Evolutionary conservation across 805 yeast species (phyloP).

Genomic region (Scheffersomyces stipitis): DNA sequence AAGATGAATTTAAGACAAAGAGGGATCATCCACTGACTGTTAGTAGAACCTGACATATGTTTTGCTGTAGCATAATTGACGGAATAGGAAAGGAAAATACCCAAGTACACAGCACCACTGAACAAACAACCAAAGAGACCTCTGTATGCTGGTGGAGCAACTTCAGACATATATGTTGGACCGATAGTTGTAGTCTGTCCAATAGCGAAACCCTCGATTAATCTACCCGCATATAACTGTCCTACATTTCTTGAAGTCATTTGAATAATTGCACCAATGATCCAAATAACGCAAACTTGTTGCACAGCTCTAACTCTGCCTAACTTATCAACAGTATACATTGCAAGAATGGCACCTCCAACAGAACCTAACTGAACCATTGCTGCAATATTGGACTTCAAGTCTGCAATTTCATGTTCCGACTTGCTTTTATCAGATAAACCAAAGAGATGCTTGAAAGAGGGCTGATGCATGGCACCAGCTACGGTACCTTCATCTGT

Average conservation of each 20-base stretch:
- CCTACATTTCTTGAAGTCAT: constrained; percentile 45
- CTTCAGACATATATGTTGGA: constrained; percentile 54
- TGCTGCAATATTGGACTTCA: constrained; percentile 53
- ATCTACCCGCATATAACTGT: constrained; percentile 55
- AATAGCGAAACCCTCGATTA: constrained; percentile 54
- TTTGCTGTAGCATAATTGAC: constrained; percentile 23
- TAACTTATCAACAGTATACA: constrained; percentile 47
- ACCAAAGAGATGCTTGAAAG: constrained; percentile 46
- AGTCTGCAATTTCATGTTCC: constrained; percentile 38
- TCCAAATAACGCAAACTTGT: constrained; percentile 33
- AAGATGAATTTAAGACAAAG: constrained; percentile 47
- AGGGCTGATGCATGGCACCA: constrained; percentile 43
- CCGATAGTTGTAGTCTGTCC: constrained; percentile 61
- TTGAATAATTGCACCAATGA: constrained; percentile 48
- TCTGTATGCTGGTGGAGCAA: constrained; percentile 51
- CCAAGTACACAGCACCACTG: constrained; percentile 59
- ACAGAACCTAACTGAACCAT: constrained; percentile 61
- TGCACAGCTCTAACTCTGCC: constrained; percentile 54
- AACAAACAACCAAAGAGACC: constrained; percentile 54
- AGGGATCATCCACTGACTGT: constrained; percentile 55
- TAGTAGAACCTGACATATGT: constrained; percentile 34
- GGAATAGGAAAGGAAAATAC: constrained; percentile 46
- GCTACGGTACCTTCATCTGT: constrained; percentile 55
- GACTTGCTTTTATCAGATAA: constrained; percentile 39
- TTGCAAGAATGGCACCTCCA: constrained; percentile 52